phyloP scores from a whole-genome alignment of 495 filamentous ascomycete species.

The Daldinia decipiens region DNA sequence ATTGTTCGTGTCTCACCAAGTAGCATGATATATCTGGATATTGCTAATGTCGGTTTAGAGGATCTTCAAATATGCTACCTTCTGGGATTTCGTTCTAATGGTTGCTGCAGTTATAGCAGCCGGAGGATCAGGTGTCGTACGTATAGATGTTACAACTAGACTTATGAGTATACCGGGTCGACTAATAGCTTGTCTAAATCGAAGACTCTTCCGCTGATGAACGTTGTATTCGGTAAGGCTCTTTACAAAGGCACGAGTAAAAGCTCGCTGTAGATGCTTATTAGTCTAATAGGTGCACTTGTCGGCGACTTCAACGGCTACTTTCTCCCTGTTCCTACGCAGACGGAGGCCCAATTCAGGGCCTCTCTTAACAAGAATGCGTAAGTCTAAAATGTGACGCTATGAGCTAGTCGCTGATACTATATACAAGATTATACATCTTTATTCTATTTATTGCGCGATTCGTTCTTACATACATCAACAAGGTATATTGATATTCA shows the following conservation, averaged over 20 bases:
- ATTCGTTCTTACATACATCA: conserved; percentile 58
- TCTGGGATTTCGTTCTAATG: conserved; percentile 55
- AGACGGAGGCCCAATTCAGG: conserved; percentile 41
- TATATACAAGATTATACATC: conserved; percentile 39
- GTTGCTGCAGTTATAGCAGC: conserved; percentile 46
- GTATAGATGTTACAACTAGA: conserved; percentile 10
- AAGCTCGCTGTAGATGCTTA: conserved; percentile 27
- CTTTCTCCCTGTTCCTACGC: conserved; percentile 38
- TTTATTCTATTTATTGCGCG: conserved; percentile 57
- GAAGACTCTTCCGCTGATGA: conserved; percentile 46
- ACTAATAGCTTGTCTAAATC: conserved; percentile 12
- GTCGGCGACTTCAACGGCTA: conserved; percentile 49
- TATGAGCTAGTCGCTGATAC: conserved; percentile 13
- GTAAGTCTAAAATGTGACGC: conserved; percentile 21
- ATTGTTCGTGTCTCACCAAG: conserved; percentile 34
- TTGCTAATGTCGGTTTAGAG: conserved; percentile 42
- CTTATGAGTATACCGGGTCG: neutral
- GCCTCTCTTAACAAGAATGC: conserved; percentile 41
- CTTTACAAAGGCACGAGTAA: neutral
- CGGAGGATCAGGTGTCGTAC: conserved; percentile 45
- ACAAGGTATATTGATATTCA: conserved; percentile 48
- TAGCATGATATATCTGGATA: neutral
- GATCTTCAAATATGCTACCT: conserved; percentile 57
- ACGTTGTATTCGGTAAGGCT: conserved; percentile 46
- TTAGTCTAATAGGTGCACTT: conserved; percentile 35